Evolutionary conservation across 2,329 filamentous ascomycete genomes (phyloP), one percentile per base, ranked within the genome.

Genomic region (Ophiocordyceps australis): DNA sequence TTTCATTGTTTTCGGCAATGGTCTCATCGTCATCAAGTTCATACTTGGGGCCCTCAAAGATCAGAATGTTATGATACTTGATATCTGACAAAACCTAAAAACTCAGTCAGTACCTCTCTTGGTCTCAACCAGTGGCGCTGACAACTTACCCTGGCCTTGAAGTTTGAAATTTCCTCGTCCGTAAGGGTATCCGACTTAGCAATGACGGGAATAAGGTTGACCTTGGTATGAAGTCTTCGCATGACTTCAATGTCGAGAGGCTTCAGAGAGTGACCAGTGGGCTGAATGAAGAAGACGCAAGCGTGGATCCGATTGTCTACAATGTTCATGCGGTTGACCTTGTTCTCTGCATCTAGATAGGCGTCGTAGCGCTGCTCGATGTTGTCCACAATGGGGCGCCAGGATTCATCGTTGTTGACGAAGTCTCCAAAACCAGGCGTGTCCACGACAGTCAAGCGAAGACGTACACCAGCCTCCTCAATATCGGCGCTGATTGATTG

Each of bases 301-400:
- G 89, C 89, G 46, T 98, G 89, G 36, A 98, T 91, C 43, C 89
- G 80, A 68, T 95, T 98, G 62, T 98, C 89, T 35, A 98, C 78
- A 54, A 95, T 95, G 69, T 98, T 98, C 75, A 94, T 93, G 45
- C 89, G 82, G 67, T 98, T 98, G 53, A 98, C 83, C 72, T 95
- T 98, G 74, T 98, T 98, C 70, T 98, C 89, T 23, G 89, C 86
- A 57, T 98, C 89, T 32, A 98, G 68, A 56, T 95, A 98, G 28
- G 89, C 85, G 56, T 98, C 89, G 48, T 89, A 98, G 41, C 89
- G 80, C 67, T 93, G 83, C 66, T 98, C 89, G 46, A 98, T 95
- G 66, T 95, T 95, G 65, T 98, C 89, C 43, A 94, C 77, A 57
- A 98, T 98, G 30, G 89, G 89, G 47, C 89, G 74, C 89, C 89